Evolutionary conservation across 805 yeast species (phyloP).

Genomic region (Pichia heedii): DNA sequence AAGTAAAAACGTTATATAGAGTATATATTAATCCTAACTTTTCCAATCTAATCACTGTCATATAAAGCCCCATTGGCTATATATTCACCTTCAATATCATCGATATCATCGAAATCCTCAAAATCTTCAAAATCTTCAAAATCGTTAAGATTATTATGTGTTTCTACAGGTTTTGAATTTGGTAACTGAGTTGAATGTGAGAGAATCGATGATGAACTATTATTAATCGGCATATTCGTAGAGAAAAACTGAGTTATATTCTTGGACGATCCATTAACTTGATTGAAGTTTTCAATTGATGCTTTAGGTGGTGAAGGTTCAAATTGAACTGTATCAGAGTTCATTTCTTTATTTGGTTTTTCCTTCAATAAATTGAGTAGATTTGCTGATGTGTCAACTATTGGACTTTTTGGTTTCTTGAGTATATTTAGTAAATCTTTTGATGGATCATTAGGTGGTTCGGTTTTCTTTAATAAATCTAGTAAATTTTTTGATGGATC

Average conservation of each 20-base stretch:
- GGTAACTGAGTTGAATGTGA: neutral
- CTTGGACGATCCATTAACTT: too few species aligned
- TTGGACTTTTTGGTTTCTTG: neutral
- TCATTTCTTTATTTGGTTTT: neutral
- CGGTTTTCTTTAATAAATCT: constrained; percentile 4
- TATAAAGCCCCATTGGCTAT: constrained; percentile 11
- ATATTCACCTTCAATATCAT: constrained; percentile 15
- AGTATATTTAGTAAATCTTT: neutral
- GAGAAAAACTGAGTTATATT: too few species aligned
- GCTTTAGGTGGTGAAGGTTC: too few species aligned
- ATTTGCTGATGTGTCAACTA: constrained; percentile 1
- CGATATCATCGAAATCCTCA: constrained; percentile 14
- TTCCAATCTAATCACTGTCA: neutral
- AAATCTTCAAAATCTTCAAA: constrained; percentile 20
- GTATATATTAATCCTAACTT: constrained; percentile 9
- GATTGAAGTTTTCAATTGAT: too few species aligned
- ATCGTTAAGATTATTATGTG: constrained; percentile 5
- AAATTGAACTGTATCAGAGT: too few species aligned
- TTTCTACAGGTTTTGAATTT: neutral
- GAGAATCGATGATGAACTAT: too few species aligned
- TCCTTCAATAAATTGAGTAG: constrained; percentile 6
- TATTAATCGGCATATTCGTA: too few species aligned
- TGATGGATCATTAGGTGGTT: neutral
- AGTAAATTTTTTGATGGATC: constrained; percentile 4
- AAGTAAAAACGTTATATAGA: neutral